These are phyloP conservation scores for Tylopilus plumbeoviolaceoides DNA, from an alignment of 768 basidiomycete genomes.

Conservation along the genomic window DNA sequence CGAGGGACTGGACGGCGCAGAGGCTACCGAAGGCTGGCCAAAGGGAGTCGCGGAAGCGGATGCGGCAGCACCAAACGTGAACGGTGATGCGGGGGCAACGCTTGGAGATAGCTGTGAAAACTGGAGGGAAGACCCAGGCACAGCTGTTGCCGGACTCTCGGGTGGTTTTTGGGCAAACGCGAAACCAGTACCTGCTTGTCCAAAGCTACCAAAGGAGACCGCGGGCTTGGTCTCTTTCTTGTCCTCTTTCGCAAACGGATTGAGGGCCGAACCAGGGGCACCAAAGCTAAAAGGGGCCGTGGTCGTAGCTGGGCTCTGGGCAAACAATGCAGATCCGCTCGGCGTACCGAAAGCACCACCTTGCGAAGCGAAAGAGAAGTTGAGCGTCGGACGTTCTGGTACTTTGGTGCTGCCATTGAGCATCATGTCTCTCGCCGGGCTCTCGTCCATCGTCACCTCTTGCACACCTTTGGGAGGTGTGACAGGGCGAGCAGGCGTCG, in stretches of 20 bases:
- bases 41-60: constrained; percentile 39
- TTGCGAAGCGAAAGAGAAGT: constrained; percentile 46
- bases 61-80: constrained; percentile 43
- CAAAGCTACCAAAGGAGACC: constrained; percentile 45
- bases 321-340: constrained; percentile 35
- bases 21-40: constrained; percentile 38
- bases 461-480: constrained; percentile 66
- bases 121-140: constrained; percentile 40
- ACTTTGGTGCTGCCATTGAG: constrained; percentile 36
- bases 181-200: constrained; percentile 41
- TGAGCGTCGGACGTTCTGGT: constrained; percentile 38
- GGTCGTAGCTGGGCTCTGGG: constrained; percentile 31
- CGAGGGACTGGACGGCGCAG: constrained; percentile 56
- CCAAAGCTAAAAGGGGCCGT: constrained; percentile 35
- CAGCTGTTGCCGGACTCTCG: constrained; percentile 37
- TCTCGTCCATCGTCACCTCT: constrained; percentile 80
- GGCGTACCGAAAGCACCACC: constrained; percentile 40
- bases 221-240: constrained; percentile 44
- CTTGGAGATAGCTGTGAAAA: constrained; percentile 42
- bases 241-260: constrained; percentile 48
- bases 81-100: constrained; percentile 37
- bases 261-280: constrained; percentile 27
- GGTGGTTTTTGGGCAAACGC: constrained; percentile 43
- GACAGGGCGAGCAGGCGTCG: constrained; percentile 43
- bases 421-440: constrained; percentile 63